These are phyloP conservation scores for Quercus rubra DNA, from an alignment of 306 rosid species.

Conservation along the genomic window DNA sequence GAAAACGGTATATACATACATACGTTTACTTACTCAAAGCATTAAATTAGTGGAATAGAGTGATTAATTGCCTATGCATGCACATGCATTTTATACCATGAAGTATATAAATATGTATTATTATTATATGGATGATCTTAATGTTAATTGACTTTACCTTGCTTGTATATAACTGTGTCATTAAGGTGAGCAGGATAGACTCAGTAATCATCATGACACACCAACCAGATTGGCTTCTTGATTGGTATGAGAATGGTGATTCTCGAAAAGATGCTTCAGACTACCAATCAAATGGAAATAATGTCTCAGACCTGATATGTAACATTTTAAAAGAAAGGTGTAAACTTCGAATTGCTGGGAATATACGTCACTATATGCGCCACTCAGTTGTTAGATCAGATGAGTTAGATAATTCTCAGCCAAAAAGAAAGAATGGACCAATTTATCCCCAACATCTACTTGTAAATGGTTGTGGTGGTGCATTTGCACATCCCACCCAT, in stretches of 20 bases:
- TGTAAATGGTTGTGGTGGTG: slow-evolving; percentile 98
- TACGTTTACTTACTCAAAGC: not conserved
- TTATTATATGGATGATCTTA: no score
- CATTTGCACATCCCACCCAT: slow-evolving; percentile 96
- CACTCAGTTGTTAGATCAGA: slow-evolving; percentile 70
- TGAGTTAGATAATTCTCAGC: not conserved
- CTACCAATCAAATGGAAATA: slow-evolving; percentile 21
- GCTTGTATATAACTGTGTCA: slow-evolving; percentile 22
- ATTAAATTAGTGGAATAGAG: no score
- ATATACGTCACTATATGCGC: slow-evolving; percentile 98
- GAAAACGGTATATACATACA: slow-evolving; percentile 53
- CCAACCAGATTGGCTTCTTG: slow-evolving; percentile 91
- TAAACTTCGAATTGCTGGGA: slow-evolving; percentile 92
- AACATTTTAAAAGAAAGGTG: slow-evolving; percentile 83
- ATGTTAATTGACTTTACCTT: slow-evolving; percentile 11
- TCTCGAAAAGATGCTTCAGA: slow-evolving; percentile 75
- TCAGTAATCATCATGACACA: slow-evolving; percentile 85
- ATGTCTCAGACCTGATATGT: slow-evolving; percentile 67
- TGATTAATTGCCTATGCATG: not conserved
- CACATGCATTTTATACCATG: no score
- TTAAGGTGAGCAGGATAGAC: slow-evolving; percentile 70
- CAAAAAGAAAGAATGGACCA: not conserved
- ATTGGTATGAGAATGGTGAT: slow-evolving; percentile 81
- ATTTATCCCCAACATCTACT: slow-evolving; percentile 74
- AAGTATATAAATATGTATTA: no score